Conservation (phyloP, 148 eudicot species). For the Rheum nobile region DNA sequence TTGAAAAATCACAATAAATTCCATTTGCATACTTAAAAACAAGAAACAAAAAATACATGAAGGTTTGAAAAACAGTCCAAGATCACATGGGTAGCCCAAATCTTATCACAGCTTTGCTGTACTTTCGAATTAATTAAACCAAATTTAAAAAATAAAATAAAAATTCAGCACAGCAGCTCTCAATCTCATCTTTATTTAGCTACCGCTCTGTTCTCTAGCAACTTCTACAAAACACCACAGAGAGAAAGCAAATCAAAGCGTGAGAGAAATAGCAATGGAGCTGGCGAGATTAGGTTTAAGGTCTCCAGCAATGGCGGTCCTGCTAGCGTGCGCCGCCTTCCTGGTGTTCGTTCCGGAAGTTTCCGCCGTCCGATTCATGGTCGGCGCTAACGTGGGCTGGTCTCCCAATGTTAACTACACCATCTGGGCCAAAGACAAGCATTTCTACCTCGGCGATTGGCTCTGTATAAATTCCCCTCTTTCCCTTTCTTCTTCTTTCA, state of each 20-base stretch:
- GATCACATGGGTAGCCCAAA: constrained; percentile 1
- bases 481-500: constrained; percentile 1
- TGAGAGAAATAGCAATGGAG: background rate
- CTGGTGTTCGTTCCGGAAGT: constrained; percentile 37
- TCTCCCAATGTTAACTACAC: constrained; percentile 48
- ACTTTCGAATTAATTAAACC: background rate
- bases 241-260: background rate
- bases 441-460: constrained; percentile 63
- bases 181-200: background rate
- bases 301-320: constrained; percentile 8
- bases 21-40: too few species aligned
- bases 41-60: background rate
- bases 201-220: background rate
- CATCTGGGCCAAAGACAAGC: constrained; percentile 48
- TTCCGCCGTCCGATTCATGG: constrained; percentile 33
- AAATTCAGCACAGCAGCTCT: background rate
- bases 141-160: too few species aligned
- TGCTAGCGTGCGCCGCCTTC: constrained; percentile 20
- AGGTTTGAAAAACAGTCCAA: background rate
- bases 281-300: background rate
- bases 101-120: background rate
- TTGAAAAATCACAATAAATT: background rate
- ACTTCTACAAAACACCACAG: background rate
- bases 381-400: constrained; percentile 58
- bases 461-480: constrained; percentile 41